Evolutionary conservation across 2,329 filamentous ascomycete species (phyloP), one percentile per base, ranked within the genome.

Genomic region (Cladosporium sp.): DNA sequence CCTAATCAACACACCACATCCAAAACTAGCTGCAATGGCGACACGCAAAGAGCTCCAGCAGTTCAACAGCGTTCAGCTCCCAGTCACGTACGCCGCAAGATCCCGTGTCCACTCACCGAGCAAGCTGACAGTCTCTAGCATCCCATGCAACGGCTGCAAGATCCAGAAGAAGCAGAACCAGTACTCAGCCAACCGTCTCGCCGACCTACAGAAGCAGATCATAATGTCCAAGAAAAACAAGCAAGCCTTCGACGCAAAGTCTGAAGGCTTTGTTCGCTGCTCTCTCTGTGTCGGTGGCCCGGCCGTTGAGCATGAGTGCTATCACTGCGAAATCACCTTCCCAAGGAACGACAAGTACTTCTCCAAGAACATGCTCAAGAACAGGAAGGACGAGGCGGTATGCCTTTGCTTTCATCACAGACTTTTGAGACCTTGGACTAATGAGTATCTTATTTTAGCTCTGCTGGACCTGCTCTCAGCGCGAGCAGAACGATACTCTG

Each of bases 251-350:
- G 63, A 70, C 26, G 31, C 69, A 14, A 33, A 46, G n/a, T 35
- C 40, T 21, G 18, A 11, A 16, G 21, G 58, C 21, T 55, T 63
- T 49, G 67, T 73, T 49, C 37, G 65, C 12, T 75, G 73, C 67
- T 68, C 67, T 10, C 23, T 26, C 3, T 75, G 73, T 67, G 68
- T 65, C 16, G 65, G 64, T 1, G 56, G 56, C 16, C 71, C 71
- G 55, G 28, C 29, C 2, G 6, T 21, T 1, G 52, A 55, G 18
- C 62, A 73, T 35, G 46, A 67, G 16, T 76, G 74, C 69, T 61
- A 62, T 66, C 53, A 65, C 31, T 75, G 73, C 64, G 67, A 70
- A 21, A 23, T 56, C 26, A 63, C 61, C 16, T 63, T 31, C 26
- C 61, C 59, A n/a, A 50, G 29, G 14, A 52, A 46, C n/a, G 46